Base-by-base conservation (phyloP, 2,329 filamentous ascomycete genomes). In the Tolypocladium endophyticum region DNA sequence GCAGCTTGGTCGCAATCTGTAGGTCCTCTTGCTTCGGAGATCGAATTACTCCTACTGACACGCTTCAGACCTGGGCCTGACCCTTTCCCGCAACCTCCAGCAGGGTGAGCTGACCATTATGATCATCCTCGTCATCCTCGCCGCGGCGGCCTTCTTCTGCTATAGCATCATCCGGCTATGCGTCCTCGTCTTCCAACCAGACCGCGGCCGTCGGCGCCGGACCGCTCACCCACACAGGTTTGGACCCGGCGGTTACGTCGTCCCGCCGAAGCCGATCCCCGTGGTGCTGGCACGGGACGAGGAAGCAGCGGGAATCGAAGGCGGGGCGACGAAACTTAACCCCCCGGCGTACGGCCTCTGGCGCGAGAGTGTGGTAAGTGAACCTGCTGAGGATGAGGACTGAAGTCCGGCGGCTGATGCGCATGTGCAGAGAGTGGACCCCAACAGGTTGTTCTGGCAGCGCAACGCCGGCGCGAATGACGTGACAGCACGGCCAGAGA, bases 271-370 rank as follows among this genome's bases (percentile, higher is more conserved):
- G 33, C 92, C 92, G 1, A 95, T 96, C 62, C 86, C 82, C 47
- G 89, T 96, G 14, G 83, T 89, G 23, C 79, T 93, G 54, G 85
- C 86, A 2, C 81, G 84, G 47, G 90, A 94, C 68, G 88, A 92
- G 67, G 89, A 92, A 67, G 81, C 83, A 23, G 81, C 76, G 2
- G 82, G 81, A 4, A 71, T 79, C 58, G 79, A 83, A 60, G 81
- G 78, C 57, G 81, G 84, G 61, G 75, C 81, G 0, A 74, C 76
- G 50, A 85, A 86, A 66, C 64, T 80, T 25, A 84, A 86, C 11
- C 92, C 92, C 4, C 92, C 92, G 0, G 90, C 90, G 2, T 96
- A 96, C 69, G 92, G 92, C 0, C 76, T 91, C 1, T 95, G 90
- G 89, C 81, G 90, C 58, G 86, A 87, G 71, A 93, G 88, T 68